Base-by-base conservation (phyloP, 192 early-diverging fungal species). In the Geranomyces michiganensis region DNA sequence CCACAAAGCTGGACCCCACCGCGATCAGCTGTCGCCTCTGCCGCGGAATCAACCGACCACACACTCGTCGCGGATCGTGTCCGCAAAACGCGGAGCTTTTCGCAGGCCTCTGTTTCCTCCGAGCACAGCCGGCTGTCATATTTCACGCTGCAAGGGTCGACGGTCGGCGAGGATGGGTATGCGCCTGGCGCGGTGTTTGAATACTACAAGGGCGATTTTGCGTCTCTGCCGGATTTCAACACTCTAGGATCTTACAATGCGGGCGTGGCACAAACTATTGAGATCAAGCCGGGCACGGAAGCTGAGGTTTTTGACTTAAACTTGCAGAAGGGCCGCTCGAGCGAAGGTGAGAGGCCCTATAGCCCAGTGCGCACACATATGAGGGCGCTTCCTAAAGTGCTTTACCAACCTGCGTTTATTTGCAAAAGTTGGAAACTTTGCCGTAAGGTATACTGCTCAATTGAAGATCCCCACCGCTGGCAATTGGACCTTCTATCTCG, bases 171-270 rank as follows among this genome's bases (percentile, higher is more conserved):
- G 7, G 68, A 70, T 36, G 68, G 56, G 7, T 61, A 43, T 45
- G 68, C 68, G 7, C 43, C 68, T 17, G 70, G 70, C 17, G 70
- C 49, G 5, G 24, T 68, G 1, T 74, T 33, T 33, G 56, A 74
- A 49, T 68, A 68, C 24, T 74, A 62, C 60, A 67, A 68, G 22
- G 73, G 73, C 19, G 58, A 74, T n/a, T 74, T 74, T 43, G 32
- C 27, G 13, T 14, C 22, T 27, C 65, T 74, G 15, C 73, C 73
- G 17, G 73, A 74, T 31, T 74, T 74, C 59, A 68, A 67, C 60
- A 68, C 65, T 4, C 33, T 74, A 24, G 30, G 17, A 12, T 17
- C 22, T 19, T 29, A 46, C 60, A 53, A 29, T 0, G 21, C 32
- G 61, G 73, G 73, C 13, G 27, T 74, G 0, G 22, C 30, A 13